These are phyloP conservation scores for Cadophora luteo-olivacea DNA, from an alignment of 2,329 filamentous ascomycete genomes.

Conservation along the genomic window DNA sequence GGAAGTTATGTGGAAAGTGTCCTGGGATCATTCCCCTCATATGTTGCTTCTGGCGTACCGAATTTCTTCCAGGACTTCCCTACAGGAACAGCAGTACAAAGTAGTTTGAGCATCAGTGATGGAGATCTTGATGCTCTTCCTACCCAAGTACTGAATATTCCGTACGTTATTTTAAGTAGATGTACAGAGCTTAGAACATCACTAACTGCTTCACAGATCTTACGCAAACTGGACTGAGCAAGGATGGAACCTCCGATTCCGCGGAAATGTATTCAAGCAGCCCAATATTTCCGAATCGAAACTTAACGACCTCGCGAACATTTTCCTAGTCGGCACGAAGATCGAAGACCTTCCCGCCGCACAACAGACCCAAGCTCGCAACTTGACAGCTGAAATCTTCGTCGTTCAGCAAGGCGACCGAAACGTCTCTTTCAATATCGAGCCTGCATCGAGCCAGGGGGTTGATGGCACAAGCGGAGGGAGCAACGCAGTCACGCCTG, in stretches of 20 bases:
- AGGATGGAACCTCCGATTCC: constrained; percentile 78
- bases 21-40: constrained; percentile 63
- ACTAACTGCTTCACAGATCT: constrained; percentile 46
- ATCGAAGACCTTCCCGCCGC: constrained; percentile 63
- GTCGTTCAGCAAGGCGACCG: constrained; percentile 74
- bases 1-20: constrained; percentile 57
- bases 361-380: constrained; percentile 72
- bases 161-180: constrained; percentile 48
- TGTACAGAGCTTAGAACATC: background rate
- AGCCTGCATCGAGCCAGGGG: constrained; percentile 63
- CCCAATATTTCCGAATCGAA: constrained; percentile 70
- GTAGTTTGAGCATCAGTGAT: constrained; percentile 64
- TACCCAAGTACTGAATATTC: constrained; percentile 74
- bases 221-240: constrained; percentile 82
- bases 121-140: constrained; percentile 66
- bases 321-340: constrained; percentile 71
- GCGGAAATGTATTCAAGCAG: constrained; percentile 83
- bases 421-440: constrained; percentile 68
- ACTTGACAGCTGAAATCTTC: constrained; percentile 75
- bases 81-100: constrained; percentile 64
- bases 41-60: constrained; percentile 68
- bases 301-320: constrained; percentile 71
- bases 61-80: constrained; percentile 73
- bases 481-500: constrained; percentile 56
- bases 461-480: constrained; percentile 53